Evolutionary conservation across 805 yeast species (phyloP), one percentile per base, ranked within the genome.

Genomic region (Diddensiella transvaalensis): DNA sequence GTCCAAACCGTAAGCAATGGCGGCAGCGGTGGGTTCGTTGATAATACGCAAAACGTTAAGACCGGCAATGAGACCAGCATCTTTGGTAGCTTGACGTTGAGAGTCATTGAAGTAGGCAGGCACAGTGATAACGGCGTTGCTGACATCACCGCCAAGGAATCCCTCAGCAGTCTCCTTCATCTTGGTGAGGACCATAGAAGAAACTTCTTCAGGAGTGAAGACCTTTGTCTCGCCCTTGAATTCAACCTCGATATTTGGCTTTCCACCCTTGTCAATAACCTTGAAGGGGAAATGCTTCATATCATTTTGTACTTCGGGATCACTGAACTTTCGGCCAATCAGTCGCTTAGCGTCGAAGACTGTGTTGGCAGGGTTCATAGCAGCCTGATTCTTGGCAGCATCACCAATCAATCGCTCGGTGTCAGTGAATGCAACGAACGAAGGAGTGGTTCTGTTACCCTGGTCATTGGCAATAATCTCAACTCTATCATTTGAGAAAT

Each of bases 371-470:
- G 97, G 97, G 75, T 91, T 91, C 83, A 90, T 86, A 58, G 97
- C 96, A 49, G 96, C 96, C 76, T 91, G 97, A 73, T 91, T 90
- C 82, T 91, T 91, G 53, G 97, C 98, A 60, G 97, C 96, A 73
- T 89, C 96, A 71, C 96, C 96, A 61, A 89, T 89, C 63, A 89
- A 78, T 75, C 96, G 85, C 75, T 91, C 98, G 36, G 90, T 79
- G 66, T 88, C 96, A 24, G 96, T 88, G 80, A 90, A 90, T 45
- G 96, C 96, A 54, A 91, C 97, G 68, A 86, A 90, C 30, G 97
- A 89, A 32, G 97, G 97, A 17, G 97, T 90, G 54, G 96, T 91
- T 78, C 97, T 86, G 79, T 91, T 90, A 77, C 98, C 98, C 76
- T 91, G 97, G 71, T 90, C 96, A 67, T 90, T 90, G 62, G 97